These are phyloP conservation scores for Aspergillus flavus DNA, from an alignment of 2,329 filamentous ascomycete genomes.

Conservation along the genomic window DNA sequence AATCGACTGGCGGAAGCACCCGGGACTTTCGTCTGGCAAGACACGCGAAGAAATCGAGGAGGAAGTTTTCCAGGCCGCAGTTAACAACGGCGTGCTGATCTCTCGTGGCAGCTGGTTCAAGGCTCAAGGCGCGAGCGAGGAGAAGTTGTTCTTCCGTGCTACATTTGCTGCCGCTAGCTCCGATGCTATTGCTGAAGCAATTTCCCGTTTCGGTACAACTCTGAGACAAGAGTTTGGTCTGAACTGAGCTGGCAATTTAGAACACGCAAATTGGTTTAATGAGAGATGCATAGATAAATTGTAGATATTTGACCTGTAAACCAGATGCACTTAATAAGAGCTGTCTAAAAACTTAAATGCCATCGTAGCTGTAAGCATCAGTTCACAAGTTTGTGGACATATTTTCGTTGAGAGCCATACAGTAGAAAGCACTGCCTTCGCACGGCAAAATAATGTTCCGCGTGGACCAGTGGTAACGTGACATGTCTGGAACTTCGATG, in stretches of 20 bases:
- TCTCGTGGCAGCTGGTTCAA: constrained; percentile 91
- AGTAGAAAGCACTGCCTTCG: background rate
- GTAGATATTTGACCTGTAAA: background rate
- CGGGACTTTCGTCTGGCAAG: constrained; percentile 40
- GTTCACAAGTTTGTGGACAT: background rate
- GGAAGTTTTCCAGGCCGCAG: constrained; percentile 76
- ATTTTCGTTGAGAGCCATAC: too few relatives aligned
- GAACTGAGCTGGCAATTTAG: constrained; percentile 18
- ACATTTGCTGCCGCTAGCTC: constrained; percentile 83
- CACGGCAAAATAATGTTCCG: constrained; percentile 17
- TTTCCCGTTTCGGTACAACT: constrained; percentile 73
- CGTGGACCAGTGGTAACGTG: constrained; percentile 18
- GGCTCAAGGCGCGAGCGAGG: constrained; percentile 65
- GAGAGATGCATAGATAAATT: background rate
- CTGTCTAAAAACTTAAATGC: background rate
- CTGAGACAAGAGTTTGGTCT: constrained; percentile 64
- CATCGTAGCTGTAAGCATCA: background rate
- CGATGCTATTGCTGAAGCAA: constrained; percentile 71
- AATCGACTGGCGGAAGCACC: constrained; percentile 50
- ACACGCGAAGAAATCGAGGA: constrained; percentile 67
- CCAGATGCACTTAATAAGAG: background rate
- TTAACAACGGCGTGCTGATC: constrained; percentile 76
- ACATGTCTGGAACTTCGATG: constrained; percentile 23
- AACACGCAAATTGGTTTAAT: background rate
- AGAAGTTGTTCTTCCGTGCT: constrained; percentile 80